Evolutionary conservation across 768 basidiomycete genomes (phyloP).

Genomic region (Boletus rubropictus): DNA sequence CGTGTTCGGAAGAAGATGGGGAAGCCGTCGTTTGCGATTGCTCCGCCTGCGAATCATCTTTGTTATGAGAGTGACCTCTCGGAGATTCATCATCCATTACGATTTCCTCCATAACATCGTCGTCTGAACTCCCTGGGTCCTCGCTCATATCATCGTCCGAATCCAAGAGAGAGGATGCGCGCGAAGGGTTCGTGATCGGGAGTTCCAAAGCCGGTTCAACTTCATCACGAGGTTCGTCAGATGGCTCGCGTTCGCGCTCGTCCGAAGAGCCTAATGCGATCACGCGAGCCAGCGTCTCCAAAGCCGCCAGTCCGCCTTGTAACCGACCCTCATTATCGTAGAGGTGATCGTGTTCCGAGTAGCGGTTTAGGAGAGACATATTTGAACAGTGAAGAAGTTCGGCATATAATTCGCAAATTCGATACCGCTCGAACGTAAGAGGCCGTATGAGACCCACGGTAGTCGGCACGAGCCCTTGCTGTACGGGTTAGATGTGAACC

Average conservation of each 20-base stretch:
- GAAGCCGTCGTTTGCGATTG: conserved; percentile 28
- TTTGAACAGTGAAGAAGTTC: conserved; percentile 97
- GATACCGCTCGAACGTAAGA: conserved; percentile 90
- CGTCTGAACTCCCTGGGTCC: conserved; percentile 69
- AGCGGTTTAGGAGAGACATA: conserved; percentile 91
- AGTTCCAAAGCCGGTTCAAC: conserved; percentile 62
- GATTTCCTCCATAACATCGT: conserved; percentile 80
- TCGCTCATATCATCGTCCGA: conserved; percentile 78
- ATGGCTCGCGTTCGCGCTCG: conserved; percentile 47
- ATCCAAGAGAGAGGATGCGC: conserved; percentile 49
- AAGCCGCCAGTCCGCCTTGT: conserved; percentile 75
- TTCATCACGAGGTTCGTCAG: conserved; percentile 53
- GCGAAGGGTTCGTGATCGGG: conserved; percentile 52
- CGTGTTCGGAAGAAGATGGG: conserved; percentile 28
- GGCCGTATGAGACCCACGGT: conserved; percentile 72
- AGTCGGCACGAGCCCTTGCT: conserved; percentile 67
- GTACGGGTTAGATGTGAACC: conserved; percentile 8
- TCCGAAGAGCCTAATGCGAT: conserved; percentile 60
- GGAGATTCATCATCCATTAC: conserved; percentile 63
- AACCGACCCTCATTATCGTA: conserved; percentile 82
- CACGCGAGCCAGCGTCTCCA: conserved; percentile 84
- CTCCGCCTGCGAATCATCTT: conserved; percentile 30
- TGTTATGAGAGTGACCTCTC: conserved; percentile 24
- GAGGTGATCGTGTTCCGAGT: conserved; percentile 56
- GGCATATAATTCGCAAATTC: conserved; percentile 94